Conservation (phyloP, 1,139 yeast species). For the Lodderomyces elongisporus region DNA sequence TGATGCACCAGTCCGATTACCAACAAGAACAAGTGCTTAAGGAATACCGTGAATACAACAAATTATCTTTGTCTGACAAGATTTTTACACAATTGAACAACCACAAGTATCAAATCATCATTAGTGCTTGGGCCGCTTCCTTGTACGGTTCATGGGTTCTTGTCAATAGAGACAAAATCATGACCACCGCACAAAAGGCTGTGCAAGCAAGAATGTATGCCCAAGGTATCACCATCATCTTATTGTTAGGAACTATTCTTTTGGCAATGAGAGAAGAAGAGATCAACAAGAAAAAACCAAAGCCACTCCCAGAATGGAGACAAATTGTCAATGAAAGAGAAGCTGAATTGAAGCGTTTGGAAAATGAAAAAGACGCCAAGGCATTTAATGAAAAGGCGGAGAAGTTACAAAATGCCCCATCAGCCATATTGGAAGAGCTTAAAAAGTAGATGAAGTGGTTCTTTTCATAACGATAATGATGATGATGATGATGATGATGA, state of each 20-base stretch:
- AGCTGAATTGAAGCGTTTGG: conserved; percentile 16
- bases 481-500: no score
- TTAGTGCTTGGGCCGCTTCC: conserved; percentile 82
- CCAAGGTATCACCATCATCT: conserved; percentile 68
- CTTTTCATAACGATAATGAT: no score
- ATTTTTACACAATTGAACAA: conserved; percentile 41
- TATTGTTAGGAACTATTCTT: conserved; percentile 60
- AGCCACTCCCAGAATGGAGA: conserved; percentile 41
- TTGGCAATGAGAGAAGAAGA: conserved; percentile 62
- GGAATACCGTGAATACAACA: conserved; percentile 50
- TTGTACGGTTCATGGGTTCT: conserved; percentile 77
- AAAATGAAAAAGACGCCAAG: neutral
- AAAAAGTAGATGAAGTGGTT: neutral
- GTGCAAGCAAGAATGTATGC: conserved; percentile 96
- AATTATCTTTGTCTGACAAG: conserved; percentile 41
- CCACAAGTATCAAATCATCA: conserved; percentile 71
- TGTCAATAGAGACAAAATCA: conserved; percentile 70
- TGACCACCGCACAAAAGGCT: conserved; percentile 78
- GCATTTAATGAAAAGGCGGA: neutral
- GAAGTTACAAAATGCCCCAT: neutral
- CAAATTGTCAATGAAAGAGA: conserved; percentile 23
- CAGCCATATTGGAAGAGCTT: neutral
- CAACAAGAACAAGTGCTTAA: conserved; percentile 32
- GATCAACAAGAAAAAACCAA: conserved; percentile 29
- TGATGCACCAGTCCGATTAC: conserved; percentile 33